Evolutionary conservation across 225 moss, liverwort and hornwort genomes (phyloP).

Genomic region (Neckera pumila): DNA sequence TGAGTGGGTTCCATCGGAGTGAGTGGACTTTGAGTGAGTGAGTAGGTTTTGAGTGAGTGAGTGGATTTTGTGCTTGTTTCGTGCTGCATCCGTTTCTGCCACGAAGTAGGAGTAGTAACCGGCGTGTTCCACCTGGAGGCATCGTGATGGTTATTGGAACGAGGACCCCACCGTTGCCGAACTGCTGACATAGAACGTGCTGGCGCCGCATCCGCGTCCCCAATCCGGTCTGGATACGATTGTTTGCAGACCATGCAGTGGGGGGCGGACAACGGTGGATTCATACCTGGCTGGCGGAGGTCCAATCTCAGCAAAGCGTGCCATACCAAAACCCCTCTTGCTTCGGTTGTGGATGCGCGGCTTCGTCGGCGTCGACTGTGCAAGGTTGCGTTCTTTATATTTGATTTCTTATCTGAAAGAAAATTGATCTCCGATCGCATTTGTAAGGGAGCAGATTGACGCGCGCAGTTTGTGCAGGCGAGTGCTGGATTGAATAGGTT

Average conservation of each 20-base stretch:
- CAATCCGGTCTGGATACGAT: slow-evolving; percentile 7
- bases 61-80: neutral
- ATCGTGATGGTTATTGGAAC: neutral
- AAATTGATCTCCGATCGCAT: neutral
- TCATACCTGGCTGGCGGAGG: neutral
- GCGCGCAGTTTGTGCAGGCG: neutral
- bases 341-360: neutral
- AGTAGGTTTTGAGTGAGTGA: neutral
- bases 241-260: neutral
- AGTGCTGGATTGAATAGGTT: neutral
- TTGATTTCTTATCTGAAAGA: neutral
- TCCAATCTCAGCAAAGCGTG: neutral
- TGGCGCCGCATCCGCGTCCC: neutral
- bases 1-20: neutral
- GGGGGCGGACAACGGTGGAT: neutral
- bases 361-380: neutral
- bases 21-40: neutral
- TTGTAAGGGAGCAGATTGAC: neutral
- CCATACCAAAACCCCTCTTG: neutral
- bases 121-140: neutral
- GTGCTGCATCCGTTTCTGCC: neutral
- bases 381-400: neutral
- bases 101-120: neutral
- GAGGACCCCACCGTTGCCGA: neutral
- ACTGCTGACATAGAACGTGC: neutral